These are phyloP conservation scores for Cucumis sativus DNA, from an alignment of 306 rosid species.

Conservation along the genomic window Cucumber_9930_V3 NC_026659.2:27548501-27549000, in stretches of 20 bases:
- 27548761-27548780: not conserved
- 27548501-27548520: not conserved
- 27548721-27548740: not conserved
- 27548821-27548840: not conserved
- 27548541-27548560: not conserved
- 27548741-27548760: not conserved
- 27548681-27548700: not conserved
- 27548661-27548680: not conserved
- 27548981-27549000: not conserved
- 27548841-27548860: slow-evolving; percentile 2
- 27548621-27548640: not conserved
- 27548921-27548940: not conserved
- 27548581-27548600: not conserved
- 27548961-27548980: not conserved
- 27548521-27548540: not conserved
- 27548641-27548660: not conserved
- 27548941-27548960: not conserved
- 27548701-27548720: not conserved
- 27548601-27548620: not conserved
- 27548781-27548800: not conserved
- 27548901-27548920: not conserved
- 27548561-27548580: not conserved
- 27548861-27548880: not conserved
- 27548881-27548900: not conserved
- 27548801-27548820: not conserved